Conservation (phyloP, 1,284 basidiomycete genomes). For the Microbotryomycetes sp. region DNA sequence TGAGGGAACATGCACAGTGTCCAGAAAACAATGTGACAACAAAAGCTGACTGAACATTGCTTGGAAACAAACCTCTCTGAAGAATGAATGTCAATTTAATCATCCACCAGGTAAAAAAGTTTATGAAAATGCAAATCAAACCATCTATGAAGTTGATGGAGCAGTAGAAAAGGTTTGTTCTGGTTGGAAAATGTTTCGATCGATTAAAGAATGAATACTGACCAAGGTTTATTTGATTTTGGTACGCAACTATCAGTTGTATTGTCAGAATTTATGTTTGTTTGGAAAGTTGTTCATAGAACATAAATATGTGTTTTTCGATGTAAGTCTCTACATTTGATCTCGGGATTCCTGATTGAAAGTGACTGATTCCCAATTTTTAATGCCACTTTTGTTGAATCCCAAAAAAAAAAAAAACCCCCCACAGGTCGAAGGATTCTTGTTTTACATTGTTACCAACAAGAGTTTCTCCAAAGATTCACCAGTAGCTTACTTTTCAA, state of each 20-base stretch:
- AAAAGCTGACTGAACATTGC: neutral
- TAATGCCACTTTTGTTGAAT: too few relatives aligned
- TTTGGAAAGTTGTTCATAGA: conserved; percentile 99
- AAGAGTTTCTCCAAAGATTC: conserved; percentile 69
- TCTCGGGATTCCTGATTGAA: neutral
- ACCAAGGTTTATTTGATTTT: neutral
- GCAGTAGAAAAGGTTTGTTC: conserved; percentile 64
- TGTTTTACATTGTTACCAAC: conserved; percentile 91
- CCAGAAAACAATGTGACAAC: too few relatives aligned
- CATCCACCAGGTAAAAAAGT: conserved; percentile 85
- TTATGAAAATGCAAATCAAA: conserved; percentile 81
- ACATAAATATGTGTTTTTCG: conserved; percentile 94
- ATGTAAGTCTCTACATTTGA: conserved; percentile 45
- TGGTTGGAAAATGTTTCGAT: neutral
- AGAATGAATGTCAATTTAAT: conserved; percentile 64
- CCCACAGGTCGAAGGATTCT: conserved; percentile 45
- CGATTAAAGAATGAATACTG: neutral
- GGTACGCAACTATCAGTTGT: conserved; percentile 74
- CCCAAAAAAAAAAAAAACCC: too few relatives aligned
- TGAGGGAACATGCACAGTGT: too few relatives aligned
- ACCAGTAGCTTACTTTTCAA: conserved; percentile 91
- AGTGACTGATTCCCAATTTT: neutral
- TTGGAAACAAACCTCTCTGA: conserved; percentile 6
- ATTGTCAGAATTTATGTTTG: conserved; percentile 89
- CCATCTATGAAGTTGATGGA: conserved; percentile 95